Base-by-base conservation (phyloP, 148 eudicot genomes). In the Salicornia ramosissima region DNA sequence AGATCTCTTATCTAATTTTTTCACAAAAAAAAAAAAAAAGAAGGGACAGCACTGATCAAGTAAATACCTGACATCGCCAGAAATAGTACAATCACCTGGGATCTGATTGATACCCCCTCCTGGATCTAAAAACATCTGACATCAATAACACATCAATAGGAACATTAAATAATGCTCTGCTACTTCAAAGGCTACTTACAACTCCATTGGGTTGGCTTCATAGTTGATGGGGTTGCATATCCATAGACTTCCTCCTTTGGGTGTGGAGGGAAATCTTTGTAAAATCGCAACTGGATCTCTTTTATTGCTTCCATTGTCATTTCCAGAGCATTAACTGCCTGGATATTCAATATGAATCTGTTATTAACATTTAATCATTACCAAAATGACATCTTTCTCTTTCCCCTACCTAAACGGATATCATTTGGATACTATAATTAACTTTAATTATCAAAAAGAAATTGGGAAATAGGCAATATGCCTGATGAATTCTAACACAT, bases 131-230 rank as follows among this genome's bases (percentile, higher is more conserved):
- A 52, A 64, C 26, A 53, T 22, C 56, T 10, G 64, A 11, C 57
- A 50, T 21, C 53, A 29, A 33, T 64, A 50, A 21, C 29, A 55
- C 60, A 70, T 54, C 25, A 69, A 29, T 42, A 46, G 28, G 56
- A 56, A 72, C 52, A 39, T 22, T 34, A 69, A 45, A 22, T 46
- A 36, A 10, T 36, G 31, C 33, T 62, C 11, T 45, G 58, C 21
- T 16, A 40, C n/a, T 57, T 31, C 9, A 58, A 42, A 51, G 46
- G 19, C 30, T 69, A 87, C 99, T 82, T 88, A 94, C 99, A 94
- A 80, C 75, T 83, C 97, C 99, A 94, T 67, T 94, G 99, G 70
- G 99, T 94, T 68, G 99, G 97, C 76, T 94, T 94, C 91, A 94
- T 88, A 74, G 99, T 94, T 76, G 97, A 94, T 45, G 99, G 99